Evolutionary conservation across 169 alveolate genomes (phyloP), one percentile per base, ranked within the genome.

Genomic region (Cryptosporidium ubiquitum): DNA sequence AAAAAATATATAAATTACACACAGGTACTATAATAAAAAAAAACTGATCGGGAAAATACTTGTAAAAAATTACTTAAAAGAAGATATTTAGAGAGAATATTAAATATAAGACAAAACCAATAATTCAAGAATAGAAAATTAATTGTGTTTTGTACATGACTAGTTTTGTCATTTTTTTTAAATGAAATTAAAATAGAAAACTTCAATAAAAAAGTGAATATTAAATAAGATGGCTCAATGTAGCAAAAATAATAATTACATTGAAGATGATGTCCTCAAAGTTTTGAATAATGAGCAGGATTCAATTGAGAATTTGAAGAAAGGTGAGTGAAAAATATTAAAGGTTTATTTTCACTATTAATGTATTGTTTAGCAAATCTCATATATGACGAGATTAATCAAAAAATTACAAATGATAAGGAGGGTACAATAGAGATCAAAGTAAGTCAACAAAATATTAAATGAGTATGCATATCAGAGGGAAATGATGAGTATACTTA

Each of bases 221-320:
- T 12, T 35, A 23, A 33, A 33, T 14, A n/a, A 64, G 10, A 64
- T 64, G 49, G 29, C 5, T 31, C 4, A 29, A 7, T 31, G 23
- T 29, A 33, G 10, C 29, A 33, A 23, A 47, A 6, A 55, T 18
- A 31, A 35, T 18, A n/a, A 68, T 10, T 5, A 12, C 14, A 40
- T 23, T 49, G 47, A 70, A 16, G 42, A 31, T 14, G 70, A 55
- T 16, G 40, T 73, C 7, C n/a, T 49, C 31, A n/a, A 29, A n/a
- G 20, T 73, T 4, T 61, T 73, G 31, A 58, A 42, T 55, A 52
- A 73, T 9, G 85, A 73, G 39, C 69, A 73, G 37, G 51, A 57
- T 51, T 73, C 70, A 26, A 57, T 55, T 7, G 51, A 73, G 9
- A 33, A 73, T 58, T 73, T 73, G 35, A 55, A 40, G 29, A 73